Conservation (phyloP, 73 alveolate genomes). For the Tetrahymena borealis region DNA sequence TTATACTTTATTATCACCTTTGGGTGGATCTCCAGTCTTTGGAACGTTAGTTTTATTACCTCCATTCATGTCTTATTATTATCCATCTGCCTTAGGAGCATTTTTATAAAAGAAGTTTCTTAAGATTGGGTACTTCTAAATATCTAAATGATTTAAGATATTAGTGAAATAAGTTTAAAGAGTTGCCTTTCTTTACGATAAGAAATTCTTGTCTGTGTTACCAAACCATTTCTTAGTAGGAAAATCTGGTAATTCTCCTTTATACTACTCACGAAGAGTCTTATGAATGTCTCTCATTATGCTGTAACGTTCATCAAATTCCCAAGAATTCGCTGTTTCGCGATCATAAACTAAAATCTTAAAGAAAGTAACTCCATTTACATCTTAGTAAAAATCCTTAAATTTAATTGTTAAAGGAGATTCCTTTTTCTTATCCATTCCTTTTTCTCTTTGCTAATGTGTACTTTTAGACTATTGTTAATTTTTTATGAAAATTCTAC, state of each 20-base stretch:
- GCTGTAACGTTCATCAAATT: neutral
- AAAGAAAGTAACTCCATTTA: neutral
- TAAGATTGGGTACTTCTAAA: neutral
- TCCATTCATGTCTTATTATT: too few relatives aligned
- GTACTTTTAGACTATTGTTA: neutral
- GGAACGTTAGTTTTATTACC: too few relatives aligned
- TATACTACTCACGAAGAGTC: neutral
- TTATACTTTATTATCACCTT: too few relatives aligned
- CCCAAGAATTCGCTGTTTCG: neutral
- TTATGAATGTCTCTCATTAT: neutral
- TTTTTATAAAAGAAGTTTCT: neutral
- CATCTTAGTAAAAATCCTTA: neutral
- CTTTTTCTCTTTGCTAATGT: neutral
- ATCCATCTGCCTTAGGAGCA: neutral
- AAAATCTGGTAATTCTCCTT: neutral
- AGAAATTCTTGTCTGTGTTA: neutral
- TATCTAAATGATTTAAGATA: neutral
- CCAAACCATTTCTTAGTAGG: neutral
- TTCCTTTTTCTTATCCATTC: neutral
- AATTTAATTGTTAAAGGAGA: neutral
- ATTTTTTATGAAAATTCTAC: neutral
- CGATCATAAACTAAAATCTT: neutral
- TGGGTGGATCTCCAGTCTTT: neutral
- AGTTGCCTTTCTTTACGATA: neutral
- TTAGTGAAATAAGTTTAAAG: neutral